Evolutionary conservation across 1,284 basidiomycete genomes (phyloP).

Genomic region (Heliocybe sulcata): DNA sequence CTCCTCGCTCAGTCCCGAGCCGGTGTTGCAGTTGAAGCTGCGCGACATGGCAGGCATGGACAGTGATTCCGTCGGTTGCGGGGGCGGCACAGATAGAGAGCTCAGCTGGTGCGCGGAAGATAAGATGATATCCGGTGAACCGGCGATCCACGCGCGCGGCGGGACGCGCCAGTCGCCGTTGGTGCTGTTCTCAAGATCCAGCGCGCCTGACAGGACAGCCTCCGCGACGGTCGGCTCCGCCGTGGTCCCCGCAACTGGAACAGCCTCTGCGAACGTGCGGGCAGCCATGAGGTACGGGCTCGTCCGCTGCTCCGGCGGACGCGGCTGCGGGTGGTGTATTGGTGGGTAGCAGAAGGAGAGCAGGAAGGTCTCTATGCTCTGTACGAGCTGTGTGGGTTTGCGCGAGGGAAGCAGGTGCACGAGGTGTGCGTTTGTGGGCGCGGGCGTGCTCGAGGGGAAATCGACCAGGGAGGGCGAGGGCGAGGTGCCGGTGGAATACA

Average conservation of each 20-base stretch:
- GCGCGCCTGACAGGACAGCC: conserved; percentile 25
- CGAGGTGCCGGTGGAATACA: not conserved
- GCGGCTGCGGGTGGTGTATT: conserved; percentile 7
- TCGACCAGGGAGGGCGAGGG: conserved; percentile 4
- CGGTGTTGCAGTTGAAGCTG: too few relatives aligned
- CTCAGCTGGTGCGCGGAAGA: not conserved
- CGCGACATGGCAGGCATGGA: too few relatives aligned
- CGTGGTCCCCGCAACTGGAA: conserved; percentile 12
- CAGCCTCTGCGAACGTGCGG: conserved; percentile 19
- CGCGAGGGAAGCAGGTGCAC: conserved; percentile 22
- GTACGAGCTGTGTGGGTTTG: conserved; percentile 17
- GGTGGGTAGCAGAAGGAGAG: conserved; percentile 23
- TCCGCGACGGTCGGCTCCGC: conserved; percentile 28
- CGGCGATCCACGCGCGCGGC: conserved; percentile 1
- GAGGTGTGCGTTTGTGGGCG: conserved; percentile 18
- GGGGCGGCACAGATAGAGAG: too few relatives aligned
- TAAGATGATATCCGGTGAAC: not conserved
- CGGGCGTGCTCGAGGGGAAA: conserved; percentile 10
- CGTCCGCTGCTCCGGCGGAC: conserved; percentile 14
- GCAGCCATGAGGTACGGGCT: conserved; percentile 26
- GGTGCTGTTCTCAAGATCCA: conserved; percentile 17
- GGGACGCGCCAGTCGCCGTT: not conserved
- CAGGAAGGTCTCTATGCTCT: conserved; percentile 29
- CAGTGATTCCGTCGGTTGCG: too few relatives aligned
- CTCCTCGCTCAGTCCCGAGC: too few relatives aligned